Percentiles rank a stretch among this genome's conserved stretches.
phyloP scores from a whole-genome alignment of 257 asterid genomes.

The Nicotiana attenuata region DNA sequence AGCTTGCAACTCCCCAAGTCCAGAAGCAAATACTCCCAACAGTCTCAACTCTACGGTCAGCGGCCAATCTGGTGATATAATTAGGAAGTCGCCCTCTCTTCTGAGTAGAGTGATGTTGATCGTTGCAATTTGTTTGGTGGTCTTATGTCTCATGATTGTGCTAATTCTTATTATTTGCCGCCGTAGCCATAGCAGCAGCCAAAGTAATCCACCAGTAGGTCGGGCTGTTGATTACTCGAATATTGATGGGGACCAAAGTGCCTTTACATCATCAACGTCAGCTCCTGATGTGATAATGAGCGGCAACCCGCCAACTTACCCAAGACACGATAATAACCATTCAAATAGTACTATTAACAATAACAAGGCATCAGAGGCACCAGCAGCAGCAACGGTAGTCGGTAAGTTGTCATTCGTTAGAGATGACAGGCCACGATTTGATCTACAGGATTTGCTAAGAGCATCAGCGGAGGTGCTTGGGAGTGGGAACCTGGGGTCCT shows the following conservation, averaged over 20 bases:
- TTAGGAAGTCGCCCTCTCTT: slow-evolving; percentile 15
- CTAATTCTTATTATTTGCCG: slow-evolving; percentile 33
- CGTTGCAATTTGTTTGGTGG: slow-evolving; percentile 26
- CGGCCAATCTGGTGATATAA: not conserved
- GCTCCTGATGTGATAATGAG: not conserved
- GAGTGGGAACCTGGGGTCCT: slow-evolving; percentile 79
- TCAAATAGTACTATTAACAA: not conserved
- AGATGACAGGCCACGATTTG: slow-evolving; percentile 63
- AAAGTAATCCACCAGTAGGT: slow-evolving; percentile 20
- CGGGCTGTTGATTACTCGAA: slow-evolving; percentile 15
- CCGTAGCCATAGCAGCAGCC: slow-evolving; percentile 11
- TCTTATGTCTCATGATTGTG: slow-evolving; percentile 32
- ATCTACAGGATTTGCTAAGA: slow-evolving; percentile 71
- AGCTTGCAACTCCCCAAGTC: slow-evolving; percentile 32
- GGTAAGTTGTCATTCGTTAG: slow-evolving; percentile 57
- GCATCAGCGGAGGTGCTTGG: slow-evolving; percentile 92
- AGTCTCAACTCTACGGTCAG: not conserved
- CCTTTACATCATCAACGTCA: not conserved
- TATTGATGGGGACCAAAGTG: not conserved
- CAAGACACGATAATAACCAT: slow-evolving; percentile 3
- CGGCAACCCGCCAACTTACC: not conserved
- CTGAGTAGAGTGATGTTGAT: slow-evolving; percentile 24
- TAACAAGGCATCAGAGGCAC: not conserved
- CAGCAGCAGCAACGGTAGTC: slow-evolving; percentile 15
- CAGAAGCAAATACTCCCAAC: slow-evolving; percentile 34